Evolutionary conservation across 345 rosid species (phyloP).

Genomic region (Boechera divaricarpa): DNA sequence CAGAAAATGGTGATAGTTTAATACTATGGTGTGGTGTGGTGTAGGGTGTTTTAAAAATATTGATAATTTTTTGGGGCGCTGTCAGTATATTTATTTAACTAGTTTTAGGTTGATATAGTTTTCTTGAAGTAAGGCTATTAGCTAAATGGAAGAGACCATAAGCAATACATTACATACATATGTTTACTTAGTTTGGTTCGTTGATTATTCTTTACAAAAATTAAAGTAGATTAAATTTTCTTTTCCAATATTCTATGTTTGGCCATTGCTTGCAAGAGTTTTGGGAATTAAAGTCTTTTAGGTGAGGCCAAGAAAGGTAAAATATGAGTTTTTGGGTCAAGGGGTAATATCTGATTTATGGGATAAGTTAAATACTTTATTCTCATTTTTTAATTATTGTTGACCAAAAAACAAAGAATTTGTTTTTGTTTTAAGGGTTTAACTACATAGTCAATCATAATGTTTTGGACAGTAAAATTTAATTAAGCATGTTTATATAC

Average conservation of each 20-base stretch:
- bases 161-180: not conserved
- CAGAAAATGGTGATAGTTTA: too few relatives aligned
- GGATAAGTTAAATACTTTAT: not conserved
- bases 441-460: not conserved
- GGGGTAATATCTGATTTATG: not conserved
- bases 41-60: too few relatives aligned
- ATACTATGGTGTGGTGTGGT: too few relatives aligned
- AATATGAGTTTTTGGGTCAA: not conserved
- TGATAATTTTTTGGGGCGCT: too few relatives aligned
- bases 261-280: slow-evolving; percentile 27
- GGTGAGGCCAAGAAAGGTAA: slow-evolving; percentile 25
- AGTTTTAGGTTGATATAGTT: too few relatives aligned
- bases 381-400: not conserved
- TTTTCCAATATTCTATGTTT: slow-evolving; percentile 35
- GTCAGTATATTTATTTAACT: too few relatives aligned
- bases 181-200: not conserved
- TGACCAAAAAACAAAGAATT: not conserved
- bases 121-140: too few relatives aligned
- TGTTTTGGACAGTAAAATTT: not conserved
- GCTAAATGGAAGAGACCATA: not conserved
- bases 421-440: too few relatives aligned
- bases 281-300: slow-evolving; percentile 28
- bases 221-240: slow-evolving; percentile 6
- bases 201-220: not conserved
- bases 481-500: not conserved